These are phyloP conservation scores for Hansenula sp. DNA, from an alignment of 1,139 yeast genomes.

Conservation along the genomic window DNA sequence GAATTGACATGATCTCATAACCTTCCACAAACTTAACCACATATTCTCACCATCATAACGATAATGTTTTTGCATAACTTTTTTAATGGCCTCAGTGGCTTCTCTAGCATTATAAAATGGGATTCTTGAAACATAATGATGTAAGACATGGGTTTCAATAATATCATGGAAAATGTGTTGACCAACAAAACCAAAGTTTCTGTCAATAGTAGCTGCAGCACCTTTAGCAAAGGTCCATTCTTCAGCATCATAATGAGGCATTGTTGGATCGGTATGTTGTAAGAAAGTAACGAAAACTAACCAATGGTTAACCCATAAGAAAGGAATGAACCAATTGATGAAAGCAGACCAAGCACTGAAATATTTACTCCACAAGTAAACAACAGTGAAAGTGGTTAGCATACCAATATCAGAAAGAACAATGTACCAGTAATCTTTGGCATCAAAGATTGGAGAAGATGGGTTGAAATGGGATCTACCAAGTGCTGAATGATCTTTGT, in stretches of 20 bases:
- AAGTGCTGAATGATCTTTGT: constrained; percentile 31
- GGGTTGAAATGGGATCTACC: constrained; percentile 48
- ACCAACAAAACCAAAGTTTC: constrained; percentile 60
- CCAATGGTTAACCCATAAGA: constrained; percentile 60
- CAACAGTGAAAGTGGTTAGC: constrained; percentile 33
- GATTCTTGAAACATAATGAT: constrained; percentile 58
- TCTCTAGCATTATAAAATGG: constrained; percentile 63
- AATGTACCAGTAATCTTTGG: constrained; percentile 51
- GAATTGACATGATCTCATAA: constrained; percentile 52
- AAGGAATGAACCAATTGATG: constrained; percentile 53
- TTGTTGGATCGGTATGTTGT: constrained; percentile 55
- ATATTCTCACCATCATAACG: constrained; percentile 49
- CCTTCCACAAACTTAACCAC: constrained; percentile 57
- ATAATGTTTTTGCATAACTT: constrained; percentile 60
- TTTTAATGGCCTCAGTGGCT: constrained; percentile 53
- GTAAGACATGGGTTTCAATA: constrained; percentile 62
- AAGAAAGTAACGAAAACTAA: constrained; percentile 57
- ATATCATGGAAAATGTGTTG: constrained; percentile 58
- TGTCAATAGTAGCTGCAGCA: constrained; percentile 63
- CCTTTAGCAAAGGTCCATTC: constrained; percentile 67
- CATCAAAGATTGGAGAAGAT: constrained; percentile 48
- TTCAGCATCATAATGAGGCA: constrained; percentile 54
- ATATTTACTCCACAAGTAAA: constrained; percentile 45
- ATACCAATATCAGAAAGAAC: constrained; percentile 53
- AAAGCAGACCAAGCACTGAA: constrained; percentile 46